Percentiles rank a stretch among this genome's conserved stretches.
phyloP scores from a whole-genome alignment of 2,329 filamentous ascomycete species.

The Xylariaceae sp. region DNA sequence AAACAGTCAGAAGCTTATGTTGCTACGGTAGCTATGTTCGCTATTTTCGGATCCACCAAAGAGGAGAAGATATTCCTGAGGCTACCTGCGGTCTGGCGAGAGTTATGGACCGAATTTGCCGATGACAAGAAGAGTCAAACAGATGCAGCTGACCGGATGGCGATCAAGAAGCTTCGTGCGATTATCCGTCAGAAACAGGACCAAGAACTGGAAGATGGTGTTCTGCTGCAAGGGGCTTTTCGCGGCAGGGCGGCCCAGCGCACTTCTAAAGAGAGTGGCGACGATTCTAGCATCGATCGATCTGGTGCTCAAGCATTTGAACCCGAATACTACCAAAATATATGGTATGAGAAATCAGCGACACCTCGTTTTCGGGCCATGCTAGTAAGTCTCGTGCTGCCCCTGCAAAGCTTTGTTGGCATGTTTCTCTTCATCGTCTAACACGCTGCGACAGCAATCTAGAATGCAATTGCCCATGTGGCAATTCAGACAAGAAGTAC shows the following conservation, averaged over 20 bases:
- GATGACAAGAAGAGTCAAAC: constrained; percentile 63
- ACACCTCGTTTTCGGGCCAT: constrained; percentile 67
- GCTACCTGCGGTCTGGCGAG: constrained; percentile 74
- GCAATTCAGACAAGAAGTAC: constrained; percentile 71
- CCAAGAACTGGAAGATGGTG: constrained; percentile 64
- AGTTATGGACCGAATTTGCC: constrained; percentile 76
- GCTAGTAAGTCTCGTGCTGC: constrained; percentile 48
- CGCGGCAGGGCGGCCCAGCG: constrained; percentile 51
- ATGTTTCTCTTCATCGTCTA: constrained; percentile 1
- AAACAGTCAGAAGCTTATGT: constrained; percentile 85
- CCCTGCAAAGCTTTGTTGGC: not conserved
- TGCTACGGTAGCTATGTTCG: constrained; percentile 75
- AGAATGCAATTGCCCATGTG: constrained; percentile 86
- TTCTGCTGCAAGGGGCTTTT: constrained; percentile 73
- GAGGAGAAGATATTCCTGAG: constrained; percentile 81
- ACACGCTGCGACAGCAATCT: constrained; percentile 37
- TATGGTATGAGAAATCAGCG: constrained; percentile 54
- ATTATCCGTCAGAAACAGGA: constrained; percentile 64
- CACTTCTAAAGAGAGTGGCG: constrained; percentile 42
- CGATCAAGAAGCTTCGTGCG: constrained; percentile 62
- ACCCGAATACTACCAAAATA: constrained; percentile 48
- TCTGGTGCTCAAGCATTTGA: constrained; percentile 35
- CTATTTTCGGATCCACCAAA: constrained; percentile 68
- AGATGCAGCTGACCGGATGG: constrained; percentile 64
- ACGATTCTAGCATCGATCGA: constrained; percentile 44